These are phyloP conservation scores for Verticillium tricorpus DNA, from an alignment of 2,329 filamentous ascomycete genomes.

Conservation along the genomic window DNA sequence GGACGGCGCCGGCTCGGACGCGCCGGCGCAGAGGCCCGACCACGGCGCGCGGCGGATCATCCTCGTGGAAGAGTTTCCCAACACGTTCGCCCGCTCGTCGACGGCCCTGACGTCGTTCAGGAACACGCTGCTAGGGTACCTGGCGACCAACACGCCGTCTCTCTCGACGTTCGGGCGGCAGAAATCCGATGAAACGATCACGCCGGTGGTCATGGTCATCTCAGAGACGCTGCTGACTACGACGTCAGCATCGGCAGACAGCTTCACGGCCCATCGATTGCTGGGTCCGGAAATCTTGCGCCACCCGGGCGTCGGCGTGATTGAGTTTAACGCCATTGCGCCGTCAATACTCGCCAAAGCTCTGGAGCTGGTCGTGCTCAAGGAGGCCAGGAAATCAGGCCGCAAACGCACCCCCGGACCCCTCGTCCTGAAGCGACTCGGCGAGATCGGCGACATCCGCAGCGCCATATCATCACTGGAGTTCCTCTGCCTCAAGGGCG, in stretches of 20 bases:
- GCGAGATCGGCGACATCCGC: constrained; percentile 85
- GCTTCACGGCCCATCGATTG: constrained; percentile 85
- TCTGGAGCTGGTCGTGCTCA: constrained; percentile 73
- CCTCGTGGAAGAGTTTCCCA: constrained; percentile 78
- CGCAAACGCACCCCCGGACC: constrained; percentile 73
- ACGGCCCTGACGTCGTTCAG: constrained; percentile 66
- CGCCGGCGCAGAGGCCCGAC: constrained; percentile 17
- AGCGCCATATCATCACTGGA: constrained; percentile 90
- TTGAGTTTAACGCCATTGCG: constrained; percentile 92
- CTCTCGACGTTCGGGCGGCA: constrained; percentile 41
- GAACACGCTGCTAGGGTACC: constrained; percentile 67
- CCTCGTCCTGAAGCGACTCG: constrained; percentile 70
- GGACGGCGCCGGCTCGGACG: constrained; percentile 21
- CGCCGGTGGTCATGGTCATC: constrained; percentile 82
- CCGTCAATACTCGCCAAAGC: constrained; percentile 82
- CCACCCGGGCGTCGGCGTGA: constrained; percentile 71
- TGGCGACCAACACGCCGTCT: constrained; percentile 62
- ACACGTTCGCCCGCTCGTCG: constrained; percentile 65
- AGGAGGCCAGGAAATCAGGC: constrained; percentile 77
- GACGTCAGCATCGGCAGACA: constrained; percentile 79
- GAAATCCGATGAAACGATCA: constrained; percentile 41
- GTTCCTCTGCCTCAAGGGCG: constrained; percentile 82
- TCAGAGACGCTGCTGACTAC: constrained; percentile 88
- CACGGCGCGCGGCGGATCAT: constrained; percentile 48
- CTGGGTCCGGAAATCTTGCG: constrained; percentile 81